Percentiles rank a stretch among this genome's conserved stretches.
Evolutionary conservation across 1,139 yeast genomes (phyloP).

Genomic region (Hyphopichia buzzinii): DNA sequence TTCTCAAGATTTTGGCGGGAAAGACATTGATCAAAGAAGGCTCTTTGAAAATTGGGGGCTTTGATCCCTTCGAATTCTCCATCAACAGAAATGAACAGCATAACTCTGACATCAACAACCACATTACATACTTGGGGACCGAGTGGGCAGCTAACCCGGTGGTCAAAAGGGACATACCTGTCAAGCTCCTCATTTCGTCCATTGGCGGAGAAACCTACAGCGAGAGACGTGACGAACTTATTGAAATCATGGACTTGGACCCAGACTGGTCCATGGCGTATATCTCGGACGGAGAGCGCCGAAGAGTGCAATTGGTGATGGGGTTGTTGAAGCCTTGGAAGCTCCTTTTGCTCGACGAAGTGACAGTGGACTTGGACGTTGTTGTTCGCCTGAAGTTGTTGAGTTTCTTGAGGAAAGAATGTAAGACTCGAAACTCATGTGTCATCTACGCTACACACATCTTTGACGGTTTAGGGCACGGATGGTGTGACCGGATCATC

Average conservation of each 20-base stretch:
- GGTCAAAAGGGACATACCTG: slow-evolving; percentile 88
- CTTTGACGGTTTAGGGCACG: slow-evolving; percentile 80
- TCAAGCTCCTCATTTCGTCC: slow-evolving; percentile 69
- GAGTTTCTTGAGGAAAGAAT: slow-evolving; percentile 67
- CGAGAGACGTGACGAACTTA: slow-evolving; percentile 73
- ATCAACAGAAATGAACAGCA: slow-evolving; percentile 31
- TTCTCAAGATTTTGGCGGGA: slow-evolving; percentile 82
- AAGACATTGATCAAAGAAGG: slow-evolving; percentile 82
- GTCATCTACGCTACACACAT: slow-evolving; percentile 94
- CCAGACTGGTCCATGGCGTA: slow-evolving; percentile 89
- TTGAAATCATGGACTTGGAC: slow-evolving; percentile 79
- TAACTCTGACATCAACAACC: slow-evolving; percentile 44
- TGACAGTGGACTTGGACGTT: slow-evolving; percentile 93
- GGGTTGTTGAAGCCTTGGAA: slow-evolving; percentile 91
- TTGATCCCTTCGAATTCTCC: slow-evolving; percentile 84
- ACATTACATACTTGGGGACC: slow-evolving; percentile 81
- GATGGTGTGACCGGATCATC: slow-evolving; percentile 84
- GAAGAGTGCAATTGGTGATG: slow-evolving; percentile 92
- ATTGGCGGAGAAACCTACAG: slow-evolving; percentile 77
- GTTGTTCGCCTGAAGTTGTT: slow-evolving; percentile 77
- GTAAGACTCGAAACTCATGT: slow-evolving; percentile 62
- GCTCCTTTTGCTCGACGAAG: slow-evolving; percentile 82
- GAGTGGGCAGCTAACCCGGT: slow-evolving; percentile 96
- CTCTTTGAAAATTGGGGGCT: slow-evolving; percentile 65
- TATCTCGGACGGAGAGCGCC: slow-evolving; percentile 90